Conservation (phyloP, 139 green algal species). For the Chlorella sp. region DNA sequence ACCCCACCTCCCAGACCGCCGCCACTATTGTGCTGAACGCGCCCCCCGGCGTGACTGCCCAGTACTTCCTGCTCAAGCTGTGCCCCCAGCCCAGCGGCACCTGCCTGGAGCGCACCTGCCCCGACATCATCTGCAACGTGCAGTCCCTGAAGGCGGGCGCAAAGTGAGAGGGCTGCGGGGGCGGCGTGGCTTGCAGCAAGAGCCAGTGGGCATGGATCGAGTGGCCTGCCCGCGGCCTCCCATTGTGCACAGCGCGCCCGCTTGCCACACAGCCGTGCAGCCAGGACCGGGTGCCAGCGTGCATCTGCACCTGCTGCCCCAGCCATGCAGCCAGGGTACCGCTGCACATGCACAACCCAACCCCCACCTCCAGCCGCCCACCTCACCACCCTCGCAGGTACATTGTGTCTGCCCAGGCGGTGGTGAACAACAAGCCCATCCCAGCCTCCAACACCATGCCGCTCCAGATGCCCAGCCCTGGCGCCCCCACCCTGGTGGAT, state of each 20-base stretch:
- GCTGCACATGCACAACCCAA: too few species aligned
- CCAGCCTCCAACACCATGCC: constrained; percentile 9
- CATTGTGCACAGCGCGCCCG: too few species aligned
- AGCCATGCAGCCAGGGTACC: not conserved
- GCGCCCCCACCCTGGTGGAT: not conserved
- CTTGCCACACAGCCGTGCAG: too few species aligned
- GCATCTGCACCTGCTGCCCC: not conserved
- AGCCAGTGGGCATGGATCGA: too few species aligned
- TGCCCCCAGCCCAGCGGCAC: not conserved
- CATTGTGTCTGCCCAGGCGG: not conserved
- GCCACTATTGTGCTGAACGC: constrained; percentile 10
- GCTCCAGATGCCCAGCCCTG: not conserved
- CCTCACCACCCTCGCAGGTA: not conserved
- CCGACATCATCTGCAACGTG: not conserved
- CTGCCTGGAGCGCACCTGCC: not conserved
- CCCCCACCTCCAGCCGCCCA: too few species aligned
- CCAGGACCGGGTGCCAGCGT: too few species aligned
- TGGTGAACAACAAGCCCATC: not conserved
- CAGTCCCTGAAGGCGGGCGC: too few species aligned
- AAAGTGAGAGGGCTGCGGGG: too few species aligned
- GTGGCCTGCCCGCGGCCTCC: too few species aligned
- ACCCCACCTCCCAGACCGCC: constrained; percentile 12
- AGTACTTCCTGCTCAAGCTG: not conserved
- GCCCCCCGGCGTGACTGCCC: not conserved
- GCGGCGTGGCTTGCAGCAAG: too few species aligned